Base-by-base conservation (phyloP, 805 yeast genomes). In the Crinitomyces ghanaensis region DNA sequence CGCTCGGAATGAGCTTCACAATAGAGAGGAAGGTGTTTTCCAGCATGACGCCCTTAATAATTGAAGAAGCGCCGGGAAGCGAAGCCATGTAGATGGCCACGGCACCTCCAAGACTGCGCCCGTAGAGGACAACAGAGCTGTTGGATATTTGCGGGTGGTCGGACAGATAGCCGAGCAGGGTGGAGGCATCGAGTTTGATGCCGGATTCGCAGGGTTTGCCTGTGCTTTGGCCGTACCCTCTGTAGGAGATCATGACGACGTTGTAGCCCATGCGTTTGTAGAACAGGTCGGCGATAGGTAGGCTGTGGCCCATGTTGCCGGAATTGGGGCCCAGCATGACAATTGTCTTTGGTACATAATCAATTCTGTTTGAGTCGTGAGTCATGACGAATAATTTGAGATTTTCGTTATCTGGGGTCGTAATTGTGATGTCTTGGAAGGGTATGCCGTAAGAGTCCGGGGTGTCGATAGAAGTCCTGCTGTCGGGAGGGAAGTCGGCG, bases 71-170 rank as follows among this genome's bases (percentile, higher is more conserved):
- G 15, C 65, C 65, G 2, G 51, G 40, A 9, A 47, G 40, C 2
- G 83, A 65, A 0, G 91, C 85, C 34, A 84, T 68, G 56, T 84
- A 80, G 13, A 85, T 70, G 5, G 93, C 84, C 22, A 82, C 95
- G 0, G 97, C 98, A 3, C 97, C 97, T 22, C 98, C 98, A 8
- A 88, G 60, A 6, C 95, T 82, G 31, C 96, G 65, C 2, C 97
- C 97, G 51, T 85, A 85, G 6, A 85, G 61, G 1, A 83, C 59
- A 2, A 86, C 40, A 7, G 74, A 59, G 1, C 78, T 65, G 31
- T 62, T 54, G 31, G 62, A 57, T 35, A 75, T 65, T 40, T 68
- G 75, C 8, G 60, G 59, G 45, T 80, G 77, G 1, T 62, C 54
- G 1, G 48, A 34, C n/a, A 88, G 50, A 45, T 65, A 78, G 13